Conservation (phyloP, 164 flowering plant species). For the Vitis riparia region DNA sequence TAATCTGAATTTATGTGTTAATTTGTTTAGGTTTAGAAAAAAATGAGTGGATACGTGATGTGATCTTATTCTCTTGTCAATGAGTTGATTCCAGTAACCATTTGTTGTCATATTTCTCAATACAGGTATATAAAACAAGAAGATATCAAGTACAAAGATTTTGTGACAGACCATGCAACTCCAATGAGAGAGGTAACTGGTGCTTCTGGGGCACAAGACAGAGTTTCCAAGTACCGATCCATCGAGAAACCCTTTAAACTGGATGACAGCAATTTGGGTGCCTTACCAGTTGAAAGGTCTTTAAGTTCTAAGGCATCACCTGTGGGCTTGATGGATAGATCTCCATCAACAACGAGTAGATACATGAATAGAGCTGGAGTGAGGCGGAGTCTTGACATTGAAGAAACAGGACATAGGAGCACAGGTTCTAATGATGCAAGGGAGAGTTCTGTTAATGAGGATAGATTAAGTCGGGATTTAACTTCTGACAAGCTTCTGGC, state of each 20-base stretch:
- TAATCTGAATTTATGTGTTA: too few species aligned
- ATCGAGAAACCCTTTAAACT: constrained; percentile 18
- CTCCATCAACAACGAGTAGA: constrained; percentile 67
- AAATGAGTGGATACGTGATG: too few species aligned
- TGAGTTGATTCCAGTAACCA: neutral
- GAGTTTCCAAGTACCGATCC: constrained; percentile 24
- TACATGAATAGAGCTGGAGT: constrained; percentile 37
- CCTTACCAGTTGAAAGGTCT: constrained; percentile 50
- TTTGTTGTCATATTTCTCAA: neutral
- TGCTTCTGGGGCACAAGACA: constrained; percentile 26
- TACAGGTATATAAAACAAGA: constrained; percentile 23
- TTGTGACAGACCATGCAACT: constrained; percentile 20
- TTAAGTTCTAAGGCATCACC: constrained; percentile 54
- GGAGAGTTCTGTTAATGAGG: constrained; percentile 49
- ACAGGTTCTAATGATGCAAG: constrained; percentile 50
- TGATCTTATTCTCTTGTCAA: neutral
- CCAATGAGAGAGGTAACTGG: constrained; percentile 19
- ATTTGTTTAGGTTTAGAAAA: too few species aligned
- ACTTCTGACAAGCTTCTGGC: constrained; percentile 33
- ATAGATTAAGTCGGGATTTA: constrained; percentile 48
- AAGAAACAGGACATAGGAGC: constrained; percentile 59
- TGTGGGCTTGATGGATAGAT: constrained; percentile 44
- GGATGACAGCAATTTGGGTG: constrained; percentile 30
- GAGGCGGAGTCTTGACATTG: constrained; percentile 60
- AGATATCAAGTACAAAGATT: constrained; percentile 26